phyloP scores from a whole-genome alignment of 2,329 filamentous ascomycete species.

The Neonectria sp. region DNA sequence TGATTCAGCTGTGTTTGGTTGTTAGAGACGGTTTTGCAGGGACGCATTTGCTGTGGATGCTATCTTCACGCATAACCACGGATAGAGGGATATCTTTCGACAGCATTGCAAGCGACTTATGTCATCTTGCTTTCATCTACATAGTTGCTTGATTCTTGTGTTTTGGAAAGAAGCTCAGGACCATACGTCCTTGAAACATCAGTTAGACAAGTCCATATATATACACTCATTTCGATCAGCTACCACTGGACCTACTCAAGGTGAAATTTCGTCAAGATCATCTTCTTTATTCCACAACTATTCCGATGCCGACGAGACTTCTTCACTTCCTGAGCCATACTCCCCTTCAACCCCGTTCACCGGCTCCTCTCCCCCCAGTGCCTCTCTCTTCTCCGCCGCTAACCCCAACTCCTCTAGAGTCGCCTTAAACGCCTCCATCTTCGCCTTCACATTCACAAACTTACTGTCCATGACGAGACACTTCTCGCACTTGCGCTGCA shows the following conservation, averaged over 20 bases:
- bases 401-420: constrained; percentile 14
- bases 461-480: constrained; percentile 42
- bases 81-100: background rate
- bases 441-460: constrained; percentile 30
- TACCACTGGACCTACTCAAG: background rate
- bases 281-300: background rate
- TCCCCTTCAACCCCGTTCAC: background rate
- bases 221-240: background rate
- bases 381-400: constrained; percentile 13
- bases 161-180: too few species aligned
- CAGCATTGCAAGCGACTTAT: background rate
- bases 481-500: constrained; percentile 42
- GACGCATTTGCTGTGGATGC: background rate
- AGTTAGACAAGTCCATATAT: background rate
- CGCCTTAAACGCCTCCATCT: constrained; percentile 33
- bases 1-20: background rate
- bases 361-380: background rate
- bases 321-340: background rate
- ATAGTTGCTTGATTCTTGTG: too few species aligned
- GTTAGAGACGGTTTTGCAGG: background rate
- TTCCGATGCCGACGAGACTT: background rate
- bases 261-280: background rate
- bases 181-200: background rate
- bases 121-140: too few species aligned
- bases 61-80: background rate